Percentiles rank a stretch among this genome's conserved stretches.
Conservation (phyloP, 257 asterid genomes). For the Petrea volubilis region DNA sequence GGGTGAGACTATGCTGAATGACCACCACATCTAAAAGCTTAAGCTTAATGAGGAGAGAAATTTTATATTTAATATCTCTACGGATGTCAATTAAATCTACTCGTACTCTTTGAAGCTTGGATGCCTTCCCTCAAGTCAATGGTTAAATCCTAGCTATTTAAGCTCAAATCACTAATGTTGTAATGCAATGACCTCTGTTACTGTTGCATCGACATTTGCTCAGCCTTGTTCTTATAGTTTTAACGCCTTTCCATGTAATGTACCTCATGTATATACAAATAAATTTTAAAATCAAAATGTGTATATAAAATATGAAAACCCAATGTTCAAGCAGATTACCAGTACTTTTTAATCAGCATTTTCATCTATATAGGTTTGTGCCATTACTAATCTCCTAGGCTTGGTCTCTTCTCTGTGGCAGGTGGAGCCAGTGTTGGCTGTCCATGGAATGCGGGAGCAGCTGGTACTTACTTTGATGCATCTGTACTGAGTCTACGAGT, state of each 20-base stretch:
- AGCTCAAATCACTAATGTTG: not conserved
- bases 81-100: not conserved
- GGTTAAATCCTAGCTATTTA: not conserved
- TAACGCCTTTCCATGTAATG: not conserved
- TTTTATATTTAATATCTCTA: too few species aligned
- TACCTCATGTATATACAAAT: constrained; percentile 9
- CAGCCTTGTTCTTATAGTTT: not conserved
- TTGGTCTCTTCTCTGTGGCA: constrained; percentile 43
- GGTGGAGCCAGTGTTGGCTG: constrained; percentile 93
- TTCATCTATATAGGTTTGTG: constrained; percentile 14
- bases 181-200: not conserved
- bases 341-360: constrained; percentile 9
- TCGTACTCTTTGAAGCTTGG: not conserved
- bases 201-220: not conserved
- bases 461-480: constrained; percentile 96
- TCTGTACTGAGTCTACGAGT: constrained; percentile 91
- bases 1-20: too few species aligned
- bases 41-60: too few species aligned
- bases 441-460: constrained; percentile 94
- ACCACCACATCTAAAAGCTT: too few species aligned
- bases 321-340: not conserved
- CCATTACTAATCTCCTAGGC: constrained; percentile 18
- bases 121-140: not conserved
- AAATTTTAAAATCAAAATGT: not conserved
- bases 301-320: constrained; percentile 6